Percentiles rank a stretch among this genome's conserved stretches.
Conservation (phyloP, 2,329 filamentous ascomycete species). For the Botrytis porri region DNA sequence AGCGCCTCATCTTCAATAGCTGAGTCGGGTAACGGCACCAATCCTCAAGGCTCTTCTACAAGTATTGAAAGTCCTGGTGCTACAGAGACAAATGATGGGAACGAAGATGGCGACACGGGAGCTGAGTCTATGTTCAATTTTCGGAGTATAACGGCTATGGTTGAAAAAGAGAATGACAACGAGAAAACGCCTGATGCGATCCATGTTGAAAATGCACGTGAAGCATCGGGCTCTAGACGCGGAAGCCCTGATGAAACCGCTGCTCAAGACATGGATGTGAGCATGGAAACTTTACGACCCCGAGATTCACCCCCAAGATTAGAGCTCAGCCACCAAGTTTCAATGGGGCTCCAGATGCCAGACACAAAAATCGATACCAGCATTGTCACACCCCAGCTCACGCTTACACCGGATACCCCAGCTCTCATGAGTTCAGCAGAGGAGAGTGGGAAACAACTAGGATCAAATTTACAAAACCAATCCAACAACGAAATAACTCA, state of each 20-base stretch:
- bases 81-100: conserved; percentile 51
- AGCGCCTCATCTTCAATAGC: conserved; percentile 75
- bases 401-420: conserved; percentile 35
- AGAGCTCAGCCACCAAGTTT: not conserved
- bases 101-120: conserved; percentile 50
- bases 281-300: conserved; percentile 33
- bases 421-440: conserved; percentile 24
- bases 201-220: conserved; percentile 33
- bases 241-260: conserved; percentile 18
- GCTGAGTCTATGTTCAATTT: conserved; percentile 90
- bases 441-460: conserved; percentile 33
- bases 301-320: conserved; percentile 8
- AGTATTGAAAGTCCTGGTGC: conserved; percentile 50
- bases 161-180: conserved; percentile 59
- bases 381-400: conserved; percentile 31
- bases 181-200: conserved; percentile 30
- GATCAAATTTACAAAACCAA: conserved; percentile 19
- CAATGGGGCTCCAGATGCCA: conserved; percentile 3
- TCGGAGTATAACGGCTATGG: conserved; percentile 78
- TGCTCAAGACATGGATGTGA: conserved; percentile 28
- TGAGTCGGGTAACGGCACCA: conserved; percentile 53
- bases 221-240: conserved; percentile 24
- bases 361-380: conserved; percentile 25
- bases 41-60: conserved; percentile 42
- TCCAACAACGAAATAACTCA: conserved; percentile 5